Conservation (phyloP, 192 early-diverging fungal species). For the Pilobolus umbonatus region DNA sequence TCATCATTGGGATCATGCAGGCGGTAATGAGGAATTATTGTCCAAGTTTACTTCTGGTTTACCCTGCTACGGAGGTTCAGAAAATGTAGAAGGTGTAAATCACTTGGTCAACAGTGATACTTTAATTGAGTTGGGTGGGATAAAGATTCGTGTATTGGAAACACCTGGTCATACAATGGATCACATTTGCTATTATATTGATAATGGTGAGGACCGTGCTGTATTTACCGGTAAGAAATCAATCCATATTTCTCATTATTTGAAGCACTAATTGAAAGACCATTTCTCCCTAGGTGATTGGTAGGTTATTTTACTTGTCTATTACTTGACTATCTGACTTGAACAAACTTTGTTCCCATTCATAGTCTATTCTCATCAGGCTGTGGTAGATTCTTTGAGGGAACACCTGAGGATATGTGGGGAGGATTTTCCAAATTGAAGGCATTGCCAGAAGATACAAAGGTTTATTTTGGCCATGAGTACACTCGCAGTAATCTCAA, state of each 20-base stretch:
- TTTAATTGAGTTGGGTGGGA: constrained; percentile 17
- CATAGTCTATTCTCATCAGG: constrained; percentile 45
- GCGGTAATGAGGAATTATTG: constrained; percentile 29
- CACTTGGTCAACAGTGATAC: constrained; percentile 17
- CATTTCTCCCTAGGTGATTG: background rate
- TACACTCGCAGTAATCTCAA: constrained; percentile 71
- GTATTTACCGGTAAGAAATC: constrained; percentile 31
- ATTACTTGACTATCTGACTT: no score
- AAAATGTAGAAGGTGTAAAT: constrained; percentile 16
- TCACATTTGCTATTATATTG: constrained; percentile 28
- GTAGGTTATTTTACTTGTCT: no score
- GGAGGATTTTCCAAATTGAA: constrained; percentile 67
- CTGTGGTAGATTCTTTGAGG: constrained; percentile 94
- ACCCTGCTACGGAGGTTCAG: constrained; percentile 26
- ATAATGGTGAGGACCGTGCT: constrained; percentile 21
- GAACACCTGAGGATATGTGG: constrained; percentile 81
- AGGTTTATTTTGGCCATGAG: constrained; percentile 92
- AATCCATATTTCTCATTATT: background rate
- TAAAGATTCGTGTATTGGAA: constrained; percentile 21
- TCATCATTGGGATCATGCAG: constrained; percentile 39
- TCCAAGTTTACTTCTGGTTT: constrained; percentile 1
- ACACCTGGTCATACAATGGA: constrained; percentile 33
- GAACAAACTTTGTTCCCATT: no score
- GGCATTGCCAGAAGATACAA: constrained; percentile 68
- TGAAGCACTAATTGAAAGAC: background rate